Conservation (phyloP, 2,329 filamentous ascomycete genomes). For the Davidsoniella virescens region DNA sequence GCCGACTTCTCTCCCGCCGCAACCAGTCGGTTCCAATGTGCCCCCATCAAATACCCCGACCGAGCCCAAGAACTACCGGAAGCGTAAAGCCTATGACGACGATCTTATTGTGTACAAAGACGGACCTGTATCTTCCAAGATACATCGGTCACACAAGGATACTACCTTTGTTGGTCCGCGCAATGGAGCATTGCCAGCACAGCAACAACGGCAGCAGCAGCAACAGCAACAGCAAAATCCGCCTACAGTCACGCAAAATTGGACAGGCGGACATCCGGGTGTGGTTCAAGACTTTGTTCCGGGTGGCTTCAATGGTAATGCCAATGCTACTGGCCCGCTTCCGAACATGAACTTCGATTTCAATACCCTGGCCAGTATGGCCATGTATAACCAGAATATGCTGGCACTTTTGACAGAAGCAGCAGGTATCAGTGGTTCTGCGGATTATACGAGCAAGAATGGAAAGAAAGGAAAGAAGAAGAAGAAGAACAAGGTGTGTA, state of each 20-base stretch:
- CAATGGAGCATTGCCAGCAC: too few species aligned
- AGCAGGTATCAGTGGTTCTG: neutral
- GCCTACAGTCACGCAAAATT: neutral
- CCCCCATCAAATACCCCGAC: slow-evolving; percentile 6
- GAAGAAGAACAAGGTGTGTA: slow-evolving; percentile 9
- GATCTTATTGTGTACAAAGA: neutral
- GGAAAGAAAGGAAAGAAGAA: slow-evolving; percentile 1
- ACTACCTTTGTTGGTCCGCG: too few species aligned
- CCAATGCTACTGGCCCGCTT: neutral
- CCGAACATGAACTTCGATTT: slow-evolving; percentile 8
- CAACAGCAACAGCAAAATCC: too few species aligned
- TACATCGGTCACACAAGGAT: neutral
- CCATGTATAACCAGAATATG: slow-evolving; percentile 10
- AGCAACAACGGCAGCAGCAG: too few species aligned
- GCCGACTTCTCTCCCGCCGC: slow-evolving; percentile 13
- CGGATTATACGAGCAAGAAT: neutral
- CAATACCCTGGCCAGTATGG: slow-evolving; percentile 10
- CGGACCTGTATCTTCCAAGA: slow-evolving; percentile 1
- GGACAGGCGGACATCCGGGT: neutral
- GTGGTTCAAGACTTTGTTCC: neutral
- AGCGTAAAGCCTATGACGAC: slow-evolving; percentile 5
- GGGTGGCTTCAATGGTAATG: neutral
- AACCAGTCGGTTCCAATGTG: neutral
- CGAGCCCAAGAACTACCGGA: slow-evolving; percentile 3
- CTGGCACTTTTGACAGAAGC: slow-evolving; percentile 8